Base-by-base conservation (phyloP, 805 yeast species). In the Lipomyces oligophaga region DNA sequence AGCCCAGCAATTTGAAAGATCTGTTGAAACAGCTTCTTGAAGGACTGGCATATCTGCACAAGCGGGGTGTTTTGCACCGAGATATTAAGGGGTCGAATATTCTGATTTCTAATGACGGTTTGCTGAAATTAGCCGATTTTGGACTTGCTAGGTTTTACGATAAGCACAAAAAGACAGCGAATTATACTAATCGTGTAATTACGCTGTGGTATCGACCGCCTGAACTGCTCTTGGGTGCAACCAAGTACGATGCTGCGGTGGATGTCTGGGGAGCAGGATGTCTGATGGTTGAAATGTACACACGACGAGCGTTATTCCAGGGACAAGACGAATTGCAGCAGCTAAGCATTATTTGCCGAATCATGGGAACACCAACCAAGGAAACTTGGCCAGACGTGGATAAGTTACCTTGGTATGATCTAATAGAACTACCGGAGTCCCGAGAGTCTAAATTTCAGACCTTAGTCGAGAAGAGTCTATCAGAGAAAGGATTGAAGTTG, bases 261-360 rank as follows among this genome's bases (percentile, higher is more conserved):
- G 98, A 93, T 62, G 80, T 87, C 57, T 93, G 98, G 98, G 96
- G 97, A 0, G 81, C 87, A 51, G 98, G 98, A 2, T 93, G 97
- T 68, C 70, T 93, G 21, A 69, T 93, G 49, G 75, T 87, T 22
- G 97, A 93, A 63, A 65, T 93, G 31, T 87, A 85, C 60, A 76
- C 81, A 1, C 77, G 80, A 54, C 67, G 68, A 26, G 95, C 97
- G 0, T 70, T 83, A 1, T 93, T 93, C 63, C 94, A 83, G 64
- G 97, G 96, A 1, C 73, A 75, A 19, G 95, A 93, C 64, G 98
- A 93, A 61, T 74, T 93, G 32, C 81, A 85, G 41, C 97, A 90
- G 63, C 64, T 93, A 24, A 73, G 77, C 56, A 78, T 81, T 26
- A 86, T 93, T 5, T 87, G 81, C 62, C 78, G 81, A 40, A 68